Base-by-base conservation (phyloP, 2,329 filamentous ascomycete species). In the Aspergillus hiratsukae region DNA sequence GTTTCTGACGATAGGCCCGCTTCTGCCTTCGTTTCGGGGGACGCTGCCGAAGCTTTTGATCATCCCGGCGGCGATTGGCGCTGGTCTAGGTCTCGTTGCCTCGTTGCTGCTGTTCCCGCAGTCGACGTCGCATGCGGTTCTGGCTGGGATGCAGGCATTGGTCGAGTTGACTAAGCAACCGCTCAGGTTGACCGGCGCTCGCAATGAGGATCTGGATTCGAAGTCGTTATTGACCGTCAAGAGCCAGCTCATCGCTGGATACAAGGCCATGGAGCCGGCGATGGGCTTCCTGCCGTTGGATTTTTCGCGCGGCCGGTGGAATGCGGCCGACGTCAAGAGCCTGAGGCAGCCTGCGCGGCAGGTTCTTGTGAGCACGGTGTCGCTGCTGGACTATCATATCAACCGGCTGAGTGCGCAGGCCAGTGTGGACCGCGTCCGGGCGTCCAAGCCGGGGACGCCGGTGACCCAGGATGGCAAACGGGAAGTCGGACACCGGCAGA, bases 31-130 rank as follows among this genome's bases (percentile, higher is more conserved):
- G 0, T 80, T 78, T 57, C 67, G 62, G 5, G 71, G 72, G 9
- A 75, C 61, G 0, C 54, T 81, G 4, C 70, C 75, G 0, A 64
- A 67, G 14, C 48, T 72, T 0, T 57, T 81, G 23, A 69, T 81
- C 4, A 74, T 76, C 35, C 80, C 80, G 1, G 76, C 73, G 0
- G 76, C 77, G 1, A 72, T 78, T 27, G 78, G 76, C 0, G 69
- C 77, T 5, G 80, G 74, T 0, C 59, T 81, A 1, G 79, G 78
- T 0, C 49, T 76, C 2, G 73, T 66, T 4, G 78, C 74, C 49
- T 75, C 72, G 9, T 52, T 81, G 1, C 52, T 81, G 4, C 66
- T 81, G 48, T 81, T 81, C 53, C 80, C 80, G 0, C 74, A 76
- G 49, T 81, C 80, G 0, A 78, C 80, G 0, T 80, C 79, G 0